Evolutionary conservation across 352 stramenopile species (phyloP), one percentile per base, ranked within the genome.

Genomic region (Phytophthora megakarya): DNA sequence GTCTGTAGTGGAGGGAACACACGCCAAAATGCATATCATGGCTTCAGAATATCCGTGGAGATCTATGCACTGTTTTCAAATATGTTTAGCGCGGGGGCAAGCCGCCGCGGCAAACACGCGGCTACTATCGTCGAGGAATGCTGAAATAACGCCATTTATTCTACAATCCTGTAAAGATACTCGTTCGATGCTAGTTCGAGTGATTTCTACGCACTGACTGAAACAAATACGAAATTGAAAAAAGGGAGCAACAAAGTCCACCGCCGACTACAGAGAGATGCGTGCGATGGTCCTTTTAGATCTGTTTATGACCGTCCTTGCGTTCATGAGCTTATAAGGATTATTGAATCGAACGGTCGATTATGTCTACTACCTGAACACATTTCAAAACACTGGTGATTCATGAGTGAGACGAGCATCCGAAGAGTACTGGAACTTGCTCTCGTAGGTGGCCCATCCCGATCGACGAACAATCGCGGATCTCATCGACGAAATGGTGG

Each of bases 301-400:
- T 18, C n/a, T 5, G 19, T 43, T 32, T 32, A 54, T 12, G 30
- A 32, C 1, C 28, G 46, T 15, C 30, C 46, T 2, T 54, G 46
- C 21, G 3, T 54, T 21, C 46, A 54, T 43, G 46, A 44, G 2
- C 18, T 54, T 8, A 43, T 54, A 18, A 18, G n/a, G 1, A 43
- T 54, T 12, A 54, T 54, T 1, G 46, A 54, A 16, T 54, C 30
- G 19, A 18, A 32, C 32, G 30, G 18, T 13, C 5, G 18, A 3
- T 32, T 8, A 58, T 21, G 13, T n/a, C 19, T 10, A 26, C 16
- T n/a, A 7, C 50, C 50, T 21, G n/a, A 48, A 12, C 37, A 58
- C 23, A 49, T 48, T 21, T 22, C 47, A 15, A 33, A 28, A n/a
- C 38, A 58, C 18, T 58, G 50, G 50, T 58, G 50, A n/a, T n/a